These are phyloP conservation scores for Pterula multifida DNA, from an alignment of 1,284 basidiomycete genomes.

Conservation along the genomic window DNA sequence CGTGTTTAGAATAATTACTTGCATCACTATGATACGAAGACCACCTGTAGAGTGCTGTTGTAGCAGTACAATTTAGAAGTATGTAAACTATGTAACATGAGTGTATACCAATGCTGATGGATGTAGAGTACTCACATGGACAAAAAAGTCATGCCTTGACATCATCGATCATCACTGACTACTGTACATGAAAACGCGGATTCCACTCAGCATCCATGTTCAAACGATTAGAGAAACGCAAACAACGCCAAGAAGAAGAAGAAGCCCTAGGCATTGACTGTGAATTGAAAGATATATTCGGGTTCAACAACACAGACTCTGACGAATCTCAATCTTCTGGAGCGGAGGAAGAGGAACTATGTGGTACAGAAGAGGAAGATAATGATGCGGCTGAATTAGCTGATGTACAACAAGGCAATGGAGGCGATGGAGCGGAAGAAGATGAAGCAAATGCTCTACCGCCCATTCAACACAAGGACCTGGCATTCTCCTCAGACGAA, in stretches of 20 bases:
- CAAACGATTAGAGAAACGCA: conserved; percentile 68
- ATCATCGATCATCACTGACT: too few relatives aligned
- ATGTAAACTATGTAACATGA: too few relatives aligned
- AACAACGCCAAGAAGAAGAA: conserved; percentile 51
- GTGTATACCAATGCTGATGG: too few relatives aligned
- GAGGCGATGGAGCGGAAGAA: conserved; percentile 13
- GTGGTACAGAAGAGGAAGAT: conserved; percentile 13
- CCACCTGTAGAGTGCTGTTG: too few relatives aligned
- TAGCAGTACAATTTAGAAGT: too few relatives aligned
- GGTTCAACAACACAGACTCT: conserved; percentile 63
- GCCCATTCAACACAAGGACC: not conserved
- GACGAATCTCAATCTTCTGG: conserved; percentile 37
- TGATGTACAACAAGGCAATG: too few relatives aligned
- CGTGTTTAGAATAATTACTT: too few relatives aligned
- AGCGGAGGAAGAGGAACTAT: conserved; percentile 12
- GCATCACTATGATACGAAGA: too few relatives aligned
- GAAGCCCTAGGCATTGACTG: conserved; percentile 61
- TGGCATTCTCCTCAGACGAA: conserved; percentile 10
- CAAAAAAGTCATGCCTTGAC: too few relatives aligned
- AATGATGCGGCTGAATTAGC: conserved; percentile 17
- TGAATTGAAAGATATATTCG: conserved; percentile 59
- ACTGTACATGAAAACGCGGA: too few relatives aligned
- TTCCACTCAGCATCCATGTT: conserved; percentile 44
- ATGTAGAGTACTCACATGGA: too few relatives aligned
- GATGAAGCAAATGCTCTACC: conserved; percentile 7